phyloP scores from a whole-genome alignment of 1,284 basidiomycete genomes.

The Meira miltonrushii region DNA sequence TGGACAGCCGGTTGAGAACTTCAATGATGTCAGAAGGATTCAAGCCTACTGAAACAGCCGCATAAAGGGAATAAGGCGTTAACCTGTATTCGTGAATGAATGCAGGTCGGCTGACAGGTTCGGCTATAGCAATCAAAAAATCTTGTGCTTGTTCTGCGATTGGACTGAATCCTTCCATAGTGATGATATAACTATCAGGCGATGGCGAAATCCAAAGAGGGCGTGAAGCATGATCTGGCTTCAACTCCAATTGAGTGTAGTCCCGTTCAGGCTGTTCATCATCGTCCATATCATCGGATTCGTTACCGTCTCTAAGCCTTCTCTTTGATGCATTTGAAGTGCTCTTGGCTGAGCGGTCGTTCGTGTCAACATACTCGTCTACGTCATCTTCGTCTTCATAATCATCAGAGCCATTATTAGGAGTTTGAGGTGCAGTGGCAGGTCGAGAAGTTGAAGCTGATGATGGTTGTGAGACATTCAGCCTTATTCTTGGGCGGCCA shows the following conservation, averaged over 20 bases:
- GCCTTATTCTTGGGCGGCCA: too few relatives aligned
- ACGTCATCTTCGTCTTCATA: neutral
- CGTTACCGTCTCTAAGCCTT: neutral
- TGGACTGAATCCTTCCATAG: conserved; percentile 57
- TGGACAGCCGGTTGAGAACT: conserved; percentile 59
- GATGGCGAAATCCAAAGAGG: conserved; percentile 47
- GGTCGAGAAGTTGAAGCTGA: neutral
- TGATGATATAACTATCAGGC: conserved; percentile 50
- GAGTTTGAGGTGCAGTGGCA: neutral
- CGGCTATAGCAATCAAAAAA: conserved; percentile 94
- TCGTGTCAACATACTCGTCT: neutral
- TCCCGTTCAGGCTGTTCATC: neutral
- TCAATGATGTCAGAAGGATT: conserved; percentile 98
- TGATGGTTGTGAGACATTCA: too few relatives aligned
- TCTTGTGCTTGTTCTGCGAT: conserved; percentile 98
- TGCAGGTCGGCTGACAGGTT: conserved; percentile 95
- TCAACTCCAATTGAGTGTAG: conserved; percentile 21
- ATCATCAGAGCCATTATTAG: neutral
- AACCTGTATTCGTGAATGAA: conserved; percentile 99
- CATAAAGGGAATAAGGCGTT: conserved; percentile 94
- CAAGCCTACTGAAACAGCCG: conserved; percentile 94
- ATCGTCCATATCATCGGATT: conserved; percentile 9
- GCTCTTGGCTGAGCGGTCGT: too few relatives aligned
- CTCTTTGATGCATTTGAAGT: too few relatives aligned
- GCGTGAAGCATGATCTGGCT: conserved; percentile 44